These are phyloP conservation scores for Bodo saltans DNA, from an alignment of 78 protist species.

Conservation along the genomic window DNA sequence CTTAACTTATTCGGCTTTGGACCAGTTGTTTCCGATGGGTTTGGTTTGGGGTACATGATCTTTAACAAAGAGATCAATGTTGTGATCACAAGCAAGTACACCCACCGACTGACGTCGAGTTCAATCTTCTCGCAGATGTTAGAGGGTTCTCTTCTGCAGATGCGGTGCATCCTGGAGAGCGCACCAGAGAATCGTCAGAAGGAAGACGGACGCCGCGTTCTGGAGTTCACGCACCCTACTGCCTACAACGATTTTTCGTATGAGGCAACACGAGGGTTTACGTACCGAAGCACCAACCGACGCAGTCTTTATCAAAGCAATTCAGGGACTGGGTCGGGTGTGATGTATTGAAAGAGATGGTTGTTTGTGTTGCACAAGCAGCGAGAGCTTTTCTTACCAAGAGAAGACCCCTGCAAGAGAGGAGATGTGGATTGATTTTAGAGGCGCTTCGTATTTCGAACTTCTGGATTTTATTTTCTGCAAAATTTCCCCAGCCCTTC, in stretches of 20 bases:
- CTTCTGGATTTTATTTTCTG: no score
- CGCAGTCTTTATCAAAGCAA: no score
- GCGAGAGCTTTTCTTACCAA: no score
- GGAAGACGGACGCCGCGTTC: background rate
- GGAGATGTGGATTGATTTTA: no score
- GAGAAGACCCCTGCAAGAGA: no score
- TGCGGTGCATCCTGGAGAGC: background rate
- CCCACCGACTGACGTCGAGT: background rate
- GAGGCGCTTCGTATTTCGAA: no score
- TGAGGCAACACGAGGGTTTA: no score
- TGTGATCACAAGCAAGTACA: constrained; percentile 17
- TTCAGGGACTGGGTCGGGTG: no score
- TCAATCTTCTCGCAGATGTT: background rate
- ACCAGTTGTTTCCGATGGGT: constrained; percentile 53
- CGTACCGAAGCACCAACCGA: no score
- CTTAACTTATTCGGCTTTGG: constrained; percentile 45
- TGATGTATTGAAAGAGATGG: no score
- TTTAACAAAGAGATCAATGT: background rate
- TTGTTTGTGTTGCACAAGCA: no score
- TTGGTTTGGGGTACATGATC: constrained; percentile 55
- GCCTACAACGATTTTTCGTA: constrained; percentile 32
- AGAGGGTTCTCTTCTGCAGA: constrained; percentile 13
- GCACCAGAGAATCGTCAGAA: background rate
- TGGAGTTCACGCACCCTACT: constrained; percentile 16
- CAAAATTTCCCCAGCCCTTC: no score